Conservation (phyloP, 768 basidiomycete species). For the Suillus discolor region DNA sequence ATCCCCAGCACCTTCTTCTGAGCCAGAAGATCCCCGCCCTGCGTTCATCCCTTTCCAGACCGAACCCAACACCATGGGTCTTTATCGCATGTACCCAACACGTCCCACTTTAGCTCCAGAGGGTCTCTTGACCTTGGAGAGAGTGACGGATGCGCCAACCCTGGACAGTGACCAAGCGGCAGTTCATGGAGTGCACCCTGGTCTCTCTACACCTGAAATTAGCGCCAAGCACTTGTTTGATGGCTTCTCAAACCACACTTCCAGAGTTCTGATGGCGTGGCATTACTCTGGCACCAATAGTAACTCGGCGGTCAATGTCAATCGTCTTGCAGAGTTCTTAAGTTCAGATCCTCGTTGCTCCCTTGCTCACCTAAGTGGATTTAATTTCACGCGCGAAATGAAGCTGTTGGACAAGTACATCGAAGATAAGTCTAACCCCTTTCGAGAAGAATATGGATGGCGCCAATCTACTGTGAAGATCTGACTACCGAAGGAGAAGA, state of each 20-base stretch:
- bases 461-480: no score
- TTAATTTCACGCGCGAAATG: conserved; percentile 19
- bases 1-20: background rate
- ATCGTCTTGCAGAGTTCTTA: background rate
- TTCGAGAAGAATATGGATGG: no score
- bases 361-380: conserved; percentile 20
- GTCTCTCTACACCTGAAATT: background rate
- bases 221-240: background rate
- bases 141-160: conserved; percentile 6
- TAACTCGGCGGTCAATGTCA: conserved; percentile 15
- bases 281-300: conserved; percentile 15
- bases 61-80: conserved; percentile 1
- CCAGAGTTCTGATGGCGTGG: conserved; percentile 1
- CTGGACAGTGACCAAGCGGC: background rate
- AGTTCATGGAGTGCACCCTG: background rate
- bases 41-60: background rate
- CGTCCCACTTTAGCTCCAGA: background rate
- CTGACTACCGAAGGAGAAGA: no score
- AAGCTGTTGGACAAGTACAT: conserved; percentile 12
- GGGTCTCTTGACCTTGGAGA: background rate
- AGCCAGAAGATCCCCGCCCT: background rate
- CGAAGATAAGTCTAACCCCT: no score
- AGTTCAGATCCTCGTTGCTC: background rate
- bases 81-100: conserved; percentile 4
- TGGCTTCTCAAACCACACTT: conserved; percentile 24